Evolutionary conservation across 805 yeast species (phyloP), one percentile per base, ranked within the genome.

Genomic region (Lipomyces kockii): DNA sequence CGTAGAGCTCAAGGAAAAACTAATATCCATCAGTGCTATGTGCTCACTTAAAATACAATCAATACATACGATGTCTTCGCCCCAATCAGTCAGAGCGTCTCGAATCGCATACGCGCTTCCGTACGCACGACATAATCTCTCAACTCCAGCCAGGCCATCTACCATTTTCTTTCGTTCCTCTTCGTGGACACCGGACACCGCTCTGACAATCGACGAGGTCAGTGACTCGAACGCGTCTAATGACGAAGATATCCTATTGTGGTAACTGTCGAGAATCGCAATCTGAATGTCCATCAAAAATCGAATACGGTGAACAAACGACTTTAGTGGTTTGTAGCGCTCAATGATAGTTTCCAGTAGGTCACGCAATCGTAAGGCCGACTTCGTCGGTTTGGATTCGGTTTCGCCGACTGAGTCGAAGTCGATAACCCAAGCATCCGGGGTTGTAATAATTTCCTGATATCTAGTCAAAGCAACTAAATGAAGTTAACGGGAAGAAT

Each of bases 271-370:
- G 34, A 89, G 73, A 34, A 89, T 74, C 29, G 81, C 80, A 56
- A 88, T 74, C 75, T 89, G 93, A 56, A 89, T 84, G 27, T 83
- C 84, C 22, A 85, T 79, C 7, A 89, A 79, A 69, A 86, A 87
- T 70, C 83, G 82, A 64, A 87, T 78, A 68, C 88, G 87, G 70
- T 82, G 85, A 57, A 83, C 83, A 68, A 87, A 80, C 32, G 87
- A 80, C 49, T 80, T 79, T 11, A 80, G 65, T 39, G 74, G 64
- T 25, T 73, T 53, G 77, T 86, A 87, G 68, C 85, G 87, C 17
- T 80, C 80, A 2, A 88, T 86, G 62, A 87, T 80, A 58, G 84
- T 83, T 69, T 86, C 86, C 27, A 89, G 77, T 54, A 90, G 76
- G 71, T 86, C 87, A 55, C 82, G 82, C 67, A 89, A 75, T 60